phyloP scores from a whole-genome alignment of 2,329 filamentous ascomycete species.

The Aspergillus texensis region DNA sequence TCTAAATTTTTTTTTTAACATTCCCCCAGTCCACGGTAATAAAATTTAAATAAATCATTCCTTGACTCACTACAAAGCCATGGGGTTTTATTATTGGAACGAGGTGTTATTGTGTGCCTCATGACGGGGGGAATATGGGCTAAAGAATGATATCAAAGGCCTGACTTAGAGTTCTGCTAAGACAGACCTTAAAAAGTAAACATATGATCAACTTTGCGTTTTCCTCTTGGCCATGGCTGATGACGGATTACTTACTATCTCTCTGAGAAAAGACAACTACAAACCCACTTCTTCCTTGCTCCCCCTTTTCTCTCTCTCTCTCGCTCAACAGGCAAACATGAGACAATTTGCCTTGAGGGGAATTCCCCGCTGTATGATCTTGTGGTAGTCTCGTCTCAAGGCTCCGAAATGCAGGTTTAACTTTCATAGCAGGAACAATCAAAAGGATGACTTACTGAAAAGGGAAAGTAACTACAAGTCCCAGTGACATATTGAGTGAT shows the following conservation, averaged over 20 bases:
- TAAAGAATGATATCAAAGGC: background rate
- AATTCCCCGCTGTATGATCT: background rate
- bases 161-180: slow-evolving; percentile 3
- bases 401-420: background rate
- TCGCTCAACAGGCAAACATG: background rate
- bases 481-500: background rate
- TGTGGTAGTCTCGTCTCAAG: background rate
- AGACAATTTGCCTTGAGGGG: slow-evolving; percentile 1
- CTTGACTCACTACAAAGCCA: slow-evolving; percentile 6
- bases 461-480: slow-evolving; percentile 3
- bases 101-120: background rate
- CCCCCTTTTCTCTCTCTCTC: too few species aligned
- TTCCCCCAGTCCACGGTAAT: background rate
- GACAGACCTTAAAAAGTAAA: slow-evolving; percentile 4
- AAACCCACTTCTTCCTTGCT: background rate
- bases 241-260: background rate
- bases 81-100: background rate
- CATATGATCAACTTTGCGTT: slow-evolving; percentile 4
- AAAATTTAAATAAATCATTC: background rate
- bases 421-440: background rate
- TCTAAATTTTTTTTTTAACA: background rate
- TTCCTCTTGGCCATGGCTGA: background rate
- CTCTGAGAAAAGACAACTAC: background rate
- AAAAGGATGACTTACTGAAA: slow-evolving; percentile 2
- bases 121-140: background rate